Percentiles rank a stretch among this genome's conserved stretches.
These are phyloP conservation scores for Penicillium manginii DNA, from an alignment of 495 filamentous ascomycete genomes.

Conservation along the genomic window DNA sequence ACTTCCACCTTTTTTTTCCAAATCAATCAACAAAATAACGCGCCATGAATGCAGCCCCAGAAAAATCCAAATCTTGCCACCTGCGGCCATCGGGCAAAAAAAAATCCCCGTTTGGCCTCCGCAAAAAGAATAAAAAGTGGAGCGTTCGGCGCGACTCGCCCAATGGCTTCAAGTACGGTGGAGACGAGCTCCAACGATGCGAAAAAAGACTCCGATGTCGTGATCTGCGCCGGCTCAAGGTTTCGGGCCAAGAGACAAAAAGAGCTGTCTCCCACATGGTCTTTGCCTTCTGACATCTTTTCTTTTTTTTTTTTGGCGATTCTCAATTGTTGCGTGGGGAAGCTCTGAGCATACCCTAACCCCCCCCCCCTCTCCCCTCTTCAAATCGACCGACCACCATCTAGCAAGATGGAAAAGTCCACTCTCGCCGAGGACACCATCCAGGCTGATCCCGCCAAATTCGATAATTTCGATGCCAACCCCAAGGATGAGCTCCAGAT, in stretches of 20 bases:
- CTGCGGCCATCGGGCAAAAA: constrained; percentile 8
- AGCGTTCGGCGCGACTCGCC: constrained; percentile 6
- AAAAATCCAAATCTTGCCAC: constrained; percentile 3
- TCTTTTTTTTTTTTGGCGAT: neutral
- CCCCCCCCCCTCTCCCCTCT: neutral
- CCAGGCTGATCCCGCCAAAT: constrained; percentile 19
- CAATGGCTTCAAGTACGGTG: constrained; percentile 24
- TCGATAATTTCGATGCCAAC: constrained; percentile 24
- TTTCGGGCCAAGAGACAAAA: constrained; percentile 17
- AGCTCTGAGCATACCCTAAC: neutral
- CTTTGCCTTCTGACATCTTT: neutral
- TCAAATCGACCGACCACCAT: neutral
- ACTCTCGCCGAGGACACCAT: constrained; percentile 18
- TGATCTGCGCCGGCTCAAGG: constrained; percentile 19
- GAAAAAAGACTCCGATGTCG: constrained; percentile 23
- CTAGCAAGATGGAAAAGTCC: constrained; percentile 20
- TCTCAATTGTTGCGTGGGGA: neutral
- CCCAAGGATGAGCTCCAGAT: constrained; percentile 38
- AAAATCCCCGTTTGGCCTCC: constrained; percentile 17
- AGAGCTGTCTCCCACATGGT: constrained; percentile 12
- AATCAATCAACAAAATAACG: neutral
- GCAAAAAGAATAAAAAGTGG: constrained; percentile 17
- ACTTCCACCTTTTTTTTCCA: neutral
- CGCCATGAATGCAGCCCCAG: neutral
- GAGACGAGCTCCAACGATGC: constrained; percentile 13